These are phyloP conservation scores for Spiraea crenata DNA, from an alignment of 331 rosid genomes.

Conservation along the genomic window DNA sequence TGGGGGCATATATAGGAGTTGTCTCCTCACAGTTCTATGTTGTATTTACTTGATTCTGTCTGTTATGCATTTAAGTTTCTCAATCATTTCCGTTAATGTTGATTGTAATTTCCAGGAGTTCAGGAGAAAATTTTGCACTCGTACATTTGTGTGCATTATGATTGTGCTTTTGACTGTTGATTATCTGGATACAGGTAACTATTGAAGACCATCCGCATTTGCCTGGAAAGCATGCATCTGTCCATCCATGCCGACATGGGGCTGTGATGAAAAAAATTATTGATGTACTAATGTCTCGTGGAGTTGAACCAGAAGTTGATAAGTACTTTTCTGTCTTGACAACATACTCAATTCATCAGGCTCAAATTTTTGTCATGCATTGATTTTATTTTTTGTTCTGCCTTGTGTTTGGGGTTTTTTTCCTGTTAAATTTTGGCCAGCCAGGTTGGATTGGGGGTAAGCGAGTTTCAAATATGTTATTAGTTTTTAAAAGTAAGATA, in stretches of 20 bases:
- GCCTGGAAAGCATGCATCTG: constrained; percentile 97
- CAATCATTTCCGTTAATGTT: background rate
- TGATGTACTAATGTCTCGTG: constrained; percentile 91
- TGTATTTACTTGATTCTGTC: background rate
- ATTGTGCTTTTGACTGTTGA: constrained; percentile 5
- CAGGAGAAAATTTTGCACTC: background rate
- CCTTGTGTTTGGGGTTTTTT: background rate
- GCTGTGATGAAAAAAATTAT: constrained; percentile 98
- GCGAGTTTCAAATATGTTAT: too few relatives aligned
- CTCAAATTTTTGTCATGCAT: background rate
- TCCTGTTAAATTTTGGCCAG: background rate
- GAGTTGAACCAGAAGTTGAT: constrained; percentile 98
- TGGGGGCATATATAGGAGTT: background rate
- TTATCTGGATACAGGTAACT: constrained; percentile 56
- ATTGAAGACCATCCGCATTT: constrained; percentile 97
- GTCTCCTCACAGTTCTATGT: too few relatives aligned
- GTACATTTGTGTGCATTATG: background rate
- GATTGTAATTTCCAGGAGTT: background rate
- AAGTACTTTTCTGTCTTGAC: constrained; percentile 44
- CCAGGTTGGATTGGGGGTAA: background rate
- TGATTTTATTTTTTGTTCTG: background rate
- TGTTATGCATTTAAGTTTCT: background rate
- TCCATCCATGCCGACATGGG: constrained; percentile 97
- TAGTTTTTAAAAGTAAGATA: too few relatives aligned
- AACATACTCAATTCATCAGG: background rate